Percentiles rank a stretch among this genome's conserved stretches.
These are phyloP conservation scores for Herpomyces periplanetae DNA, from an alignment of 2,329 filamentous ascomycete genomes.

Conservation along the genomic window DNA sequence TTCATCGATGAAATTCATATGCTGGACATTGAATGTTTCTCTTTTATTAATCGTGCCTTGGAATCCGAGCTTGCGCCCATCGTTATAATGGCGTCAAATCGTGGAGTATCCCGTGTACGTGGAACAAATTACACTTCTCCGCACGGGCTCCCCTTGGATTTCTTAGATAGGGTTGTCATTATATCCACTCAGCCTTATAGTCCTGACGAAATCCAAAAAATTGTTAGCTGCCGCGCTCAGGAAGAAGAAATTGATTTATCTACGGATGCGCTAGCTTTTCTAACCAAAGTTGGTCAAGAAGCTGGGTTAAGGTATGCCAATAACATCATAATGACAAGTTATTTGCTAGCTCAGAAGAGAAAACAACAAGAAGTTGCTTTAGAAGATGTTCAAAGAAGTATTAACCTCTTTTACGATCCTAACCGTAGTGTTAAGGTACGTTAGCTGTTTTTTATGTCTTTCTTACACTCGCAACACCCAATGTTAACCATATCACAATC, in stretches of 20 bases:
- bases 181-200: conserved; percentile 64
- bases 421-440: conserved; percentile 30
- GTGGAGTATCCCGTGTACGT: conserved; percentile 57
- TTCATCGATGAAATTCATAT: conserved; percentile 99
- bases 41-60: conserved; percentile 81
- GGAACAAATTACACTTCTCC: conserved; percentile 76
- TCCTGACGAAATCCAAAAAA: conserved; percentile 55
- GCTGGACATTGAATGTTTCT: conserved; percentile 97
- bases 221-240: conserved; percentile 57
- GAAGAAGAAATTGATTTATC: conserved; percentile 85
- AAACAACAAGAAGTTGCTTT: conserved; percentile 35
- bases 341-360: conserved; percentile 51
- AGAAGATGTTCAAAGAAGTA: conserved; percentile 69
- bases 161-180: conserved; percentile 79
- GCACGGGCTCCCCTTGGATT: conserved; percentile 73
- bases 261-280: conserved; percentile 50
- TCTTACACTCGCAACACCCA: too few relatives aligned
- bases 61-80: conserved; percentile 82
- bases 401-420: conserved; percentile 71
- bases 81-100: conserved; percentile 96
- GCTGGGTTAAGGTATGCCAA: conserved; percentile 77
- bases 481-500: conserved; percentile 3
- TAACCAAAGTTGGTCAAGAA: conserved; percentile 84
- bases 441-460: background rate
- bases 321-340: conserved; percentile 79